These are phyloP conservation scores for Rhizopus sp. DNA, from an alignment of 371 early-diverging fungal species.

Conservation along the genomic window DNA sequence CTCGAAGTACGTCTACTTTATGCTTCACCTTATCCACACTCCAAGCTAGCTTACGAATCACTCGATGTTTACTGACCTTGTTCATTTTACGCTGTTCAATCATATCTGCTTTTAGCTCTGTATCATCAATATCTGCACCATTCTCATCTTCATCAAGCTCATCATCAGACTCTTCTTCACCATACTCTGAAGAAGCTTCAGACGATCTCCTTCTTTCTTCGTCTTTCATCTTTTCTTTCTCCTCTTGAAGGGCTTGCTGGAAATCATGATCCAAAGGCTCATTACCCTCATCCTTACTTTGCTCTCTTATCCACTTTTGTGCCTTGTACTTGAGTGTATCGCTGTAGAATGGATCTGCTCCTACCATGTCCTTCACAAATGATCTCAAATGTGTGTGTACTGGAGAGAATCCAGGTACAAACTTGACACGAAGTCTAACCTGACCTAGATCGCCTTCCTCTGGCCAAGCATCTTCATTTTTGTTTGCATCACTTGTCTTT, in stretches of 20 bases:
- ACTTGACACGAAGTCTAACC: slow-evolving; percentile 26
- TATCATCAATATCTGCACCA: slow-evolving; percentile 16
- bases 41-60: slow-evolving; percentile 36
- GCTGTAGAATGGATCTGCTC: slow-evolving; percentile 40
- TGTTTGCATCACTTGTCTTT: slow-evolving; percentile 19
- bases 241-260: slow-evolving; percentile 15
- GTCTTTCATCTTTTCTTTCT: slow-evolving; percentile 7
- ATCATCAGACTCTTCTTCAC: slow-evolving; percentile 20
- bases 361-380: slow-evolving; percentile 37
- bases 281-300: slow-evolving; percentile 8
- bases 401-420: slow-evolving; percentile 44
- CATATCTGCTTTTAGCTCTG: slow-evolving; percentile 26
- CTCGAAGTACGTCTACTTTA: slow-evolving; percentile 30
- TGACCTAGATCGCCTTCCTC: slow-evolving; percentile 27
- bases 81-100: slow-evolving; percentile 17
- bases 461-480: slow-evolving; percentile 40
- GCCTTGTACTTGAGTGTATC: slow-evolving; percentile 30
- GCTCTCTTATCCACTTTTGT: slow-evolving; percentile 38
- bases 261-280: slow-evolving; percentile 15
- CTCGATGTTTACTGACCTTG: slow-evolving; percentile 31
- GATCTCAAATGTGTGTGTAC: slow-evolving; percentile 38
- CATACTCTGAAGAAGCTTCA: slow-evolving; percentile 32
- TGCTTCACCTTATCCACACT: slow-evolving; percentile 37
- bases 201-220: slow-evolving; percentile 8
- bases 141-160: slow-evolving; percentile 14